Conservation (phyloP, 805 yeast species). For the Nakazawaea ishiwadae region DNA sequence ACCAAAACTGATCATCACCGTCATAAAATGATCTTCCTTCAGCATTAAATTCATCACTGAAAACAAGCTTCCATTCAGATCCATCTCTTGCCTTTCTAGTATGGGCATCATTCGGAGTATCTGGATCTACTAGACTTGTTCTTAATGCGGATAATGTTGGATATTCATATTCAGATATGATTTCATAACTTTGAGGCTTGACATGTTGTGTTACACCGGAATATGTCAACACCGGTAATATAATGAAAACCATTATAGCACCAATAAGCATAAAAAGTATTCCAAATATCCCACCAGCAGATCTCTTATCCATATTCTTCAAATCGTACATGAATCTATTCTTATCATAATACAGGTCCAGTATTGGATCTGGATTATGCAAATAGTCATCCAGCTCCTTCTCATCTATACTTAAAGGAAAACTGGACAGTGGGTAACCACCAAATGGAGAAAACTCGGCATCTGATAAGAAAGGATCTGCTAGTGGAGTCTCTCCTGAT, state of each 20-base stretch:
- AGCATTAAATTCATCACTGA: conserved; percentile 45
- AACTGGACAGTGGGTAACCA: conserved; percentile 80
- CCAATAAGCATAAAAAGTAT: conserved; percentile 49
- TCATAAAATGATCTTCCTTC: conserved; percentile 44
- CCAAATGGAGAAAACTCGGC: conserved; percentile 77
- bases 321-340: conserved; percentile 52
- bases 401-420: conserved; percentile 78
- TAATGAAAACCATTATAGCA: conserved; percentile 54
- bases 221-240: conserved; percentile 72
- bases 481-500: background rate
- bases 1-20: conserved; percentile 45
- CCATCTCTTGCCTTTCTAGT: conserved; percentile 34
- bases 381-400: conserved; percentile 83
- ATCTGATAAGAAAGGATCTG: conserved; percentile 36
- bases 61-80: conserved; percentile 35
- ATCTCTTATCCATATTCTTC: conserved; percentile 51
- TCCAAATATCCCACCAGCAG: conserved; percentile 53
- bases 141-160: conserved; percentile 50
- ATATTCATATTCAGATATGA: conserved; percentile 43
- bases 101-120: conserved; percentile 46
- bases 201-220: conserved; percentile 45
- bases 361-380: conserved; percentile 85
- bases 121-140: conserved; percentile 52
- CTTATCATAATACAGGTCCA: conserved; percentile 70
- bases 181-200: conserved; percentile 25